These are phyloP conservation scores for Stylosanthes scabra DNA, from an alignment of 331 rosid species.

Conservation along the genomic window DNA sequence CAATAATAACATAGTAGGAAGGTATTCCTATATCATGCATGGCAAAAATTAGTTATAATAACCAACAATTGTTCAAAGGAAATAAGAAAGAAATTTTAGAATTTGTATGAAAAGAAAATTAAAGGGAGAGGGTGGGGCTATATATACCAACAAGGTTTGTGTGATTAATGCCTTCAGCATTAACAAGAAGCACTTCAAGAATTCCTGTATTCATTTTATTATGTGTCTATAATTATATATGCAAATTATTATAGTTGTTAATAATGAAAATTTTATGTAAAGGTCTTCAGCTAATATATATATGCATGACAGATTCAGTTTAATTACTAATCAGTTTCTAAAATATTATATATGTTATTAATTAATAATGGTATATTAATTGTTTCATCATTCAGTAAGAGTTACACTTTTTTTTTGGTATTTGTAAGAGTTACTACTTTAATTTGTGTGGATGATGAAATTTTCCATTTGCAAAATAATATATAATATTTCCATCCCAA, in stretches of 20 bases:
- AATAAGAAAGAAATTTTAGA: not conserved
- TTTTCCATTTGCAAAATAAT: not conserved
- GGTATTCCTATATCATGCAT: conserved; percentile 60
- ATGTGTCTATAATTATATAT: conserved; percentile 23
- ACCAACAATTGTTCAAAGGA: not conserved
- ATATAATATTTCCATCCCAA: no score
- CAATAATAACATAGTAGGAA: conserved; percentile 66
- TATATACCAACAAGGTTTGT: conserved; percentile 69
- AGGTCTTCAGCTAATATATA: conserved; percentile 10
- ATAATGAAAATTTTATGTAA: conserved; percentile 9
- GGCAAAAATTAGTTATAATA: not conserved
- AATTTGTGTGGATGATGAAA: not conserved
- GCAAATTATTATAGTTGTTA: not conserved
- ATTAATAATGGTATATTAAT: conserved; percentile 16
- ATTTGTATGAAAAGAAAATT: not conserved
- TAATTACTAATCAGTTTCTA: conserved; percentile 24
- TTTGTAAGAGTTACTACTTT: not conserved
- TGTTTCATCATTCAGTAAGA: no score
- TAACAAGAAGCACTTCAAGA: conserved; percentile 85
- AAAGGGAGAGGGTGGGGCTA: not conserved
- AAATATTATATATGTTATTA: conserved; percentile 9
- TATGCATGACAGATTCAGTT: conserved; percentile 4
- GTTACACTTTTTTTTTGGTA: no score
- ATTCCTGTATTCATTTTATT: conserved; percentile 56
- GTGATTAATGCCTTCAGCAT: conserved; percentile 73